A percentile compares a stretch with the other conserved stretches of the same genome.
These are phyloP conservation scores for Yarrowia sp. DNA, from an alignment of 805 yeast genomes.

Conservation along the genomic window DNA sequence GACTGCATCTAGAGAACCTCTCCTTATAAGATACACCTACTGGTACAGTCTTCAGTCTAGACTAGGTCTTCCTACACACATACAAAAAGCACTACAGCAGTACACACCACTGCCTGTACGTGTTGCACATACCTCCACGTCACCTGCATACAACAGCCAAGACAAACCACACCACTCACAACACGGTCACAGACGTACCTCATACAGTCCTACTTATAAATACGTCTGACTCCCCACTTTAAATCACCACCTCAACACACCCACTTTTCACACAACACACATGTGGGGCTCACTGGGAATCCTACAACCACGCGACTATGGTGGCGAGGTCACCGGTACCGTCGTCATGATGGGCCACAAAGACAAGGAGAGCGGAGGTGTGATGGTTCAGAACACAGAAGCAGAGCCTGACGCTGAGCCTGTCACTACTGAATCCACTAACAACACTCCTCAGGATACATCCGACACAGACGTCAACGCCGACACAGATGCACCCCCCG, in stretches of 20 bases:
- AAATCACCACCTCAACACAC: neutral
- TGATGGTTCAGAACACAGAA: neutral
- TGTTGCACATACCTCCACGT: too few species aligned
- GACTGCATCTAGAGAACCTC: too few species aligned
- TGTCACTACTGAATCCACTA: neutral
- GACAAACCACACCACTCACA: too few species aligned
- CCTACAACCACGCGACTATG: constrained; percentile 42
- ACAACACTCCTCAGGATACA: neutral
- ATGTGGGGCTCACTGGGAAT: constrained; percentile 40
- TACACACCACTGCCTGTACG: too few species aligned
- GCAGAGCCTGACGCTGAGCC: constrained; percentile 27
- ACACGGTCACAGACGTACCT: too few species aligned
- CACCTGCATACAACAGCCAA: too few species aligned
- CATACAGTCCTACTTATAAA: neutral
- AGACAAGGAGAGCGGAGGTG: neutral
- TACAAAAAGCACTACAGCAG: too few species aligned
- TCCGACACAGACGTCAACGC: constrained; percentile 13
- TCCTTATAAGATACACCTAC: too few species aligned
- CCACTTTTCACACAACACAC: neutral
- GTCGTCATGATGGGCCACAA: constrained; percentile 32
- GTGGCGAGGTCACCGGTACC: constrained; percentile 48
- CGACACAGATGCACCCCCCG: neutral
- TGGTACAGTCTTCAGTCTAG: too few species aligned
- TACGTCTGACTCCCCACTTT: neutral
- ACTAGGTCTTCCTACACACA: too few species aligned